Conservation (phyloP, 78 protist genomes). For the Dictyostelium intermedium region DNA sequence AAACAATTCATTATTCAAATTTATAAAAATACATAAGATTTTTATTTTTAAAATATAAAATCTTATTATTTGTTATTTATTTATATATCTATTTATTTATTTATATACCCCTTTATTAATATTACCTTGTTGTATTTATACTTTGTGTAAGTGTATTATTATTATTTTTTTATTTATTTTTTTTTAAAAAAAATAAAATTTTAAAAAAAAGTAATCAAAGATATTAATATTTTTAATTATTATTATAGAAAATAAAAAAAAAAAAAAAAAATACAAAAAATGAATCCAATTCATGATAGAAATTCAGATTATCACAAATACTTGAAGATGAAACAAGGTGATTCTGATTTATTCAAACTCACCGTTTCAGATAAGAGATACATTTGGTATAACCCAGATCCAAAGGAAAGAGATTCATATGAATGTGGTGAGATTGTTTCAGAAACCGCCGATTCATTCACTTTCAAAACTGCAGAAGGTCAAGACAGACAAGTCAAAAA, state of each 20-base stretch:
- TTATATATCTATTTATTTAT: no score
- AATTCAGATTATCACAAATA: constrained; percentile 59
- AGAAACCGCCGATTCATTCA: constrained; percentile 54
- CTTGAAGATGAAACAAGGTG: constrained; percentile 49
- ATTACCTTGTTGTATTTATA: background rate
- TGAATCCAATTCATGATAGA: constrained; percentile 80
- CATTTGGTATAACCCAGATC: constrained; percentile 77
- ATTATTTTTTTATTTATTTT: no score
- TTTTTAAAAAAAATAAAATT: background rate
- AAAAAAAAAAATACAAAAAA: constrained; percentile 27
- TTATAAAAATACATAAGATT: background rate
- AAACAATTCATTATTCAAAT: no score
- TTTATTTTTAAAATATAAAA: no score
- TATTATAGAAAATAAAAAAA: background rate
- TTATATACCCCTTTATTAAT: background rate
- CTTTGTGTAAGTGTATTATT: background rate
- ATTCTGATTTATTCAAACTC: constrained; percentile 35
- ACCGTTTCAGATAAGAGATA: constrained; percentile 77
- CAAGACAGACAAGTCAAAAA: constrained; percentile 61
- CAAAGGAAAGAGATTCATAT: constrained; percentile 65
- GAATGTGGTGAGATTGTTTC: constrained; percentile 67
- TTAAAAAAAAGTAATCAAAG: background rate
- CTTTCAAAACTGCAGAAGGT: constrained; percentile 58
- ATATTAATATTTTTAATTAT: background rate
- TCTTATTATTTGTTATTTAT: background rate